phyloP scores from a whole-genome alignment of 306 rosid genomes.

The Lotus japonicus region DNA sequence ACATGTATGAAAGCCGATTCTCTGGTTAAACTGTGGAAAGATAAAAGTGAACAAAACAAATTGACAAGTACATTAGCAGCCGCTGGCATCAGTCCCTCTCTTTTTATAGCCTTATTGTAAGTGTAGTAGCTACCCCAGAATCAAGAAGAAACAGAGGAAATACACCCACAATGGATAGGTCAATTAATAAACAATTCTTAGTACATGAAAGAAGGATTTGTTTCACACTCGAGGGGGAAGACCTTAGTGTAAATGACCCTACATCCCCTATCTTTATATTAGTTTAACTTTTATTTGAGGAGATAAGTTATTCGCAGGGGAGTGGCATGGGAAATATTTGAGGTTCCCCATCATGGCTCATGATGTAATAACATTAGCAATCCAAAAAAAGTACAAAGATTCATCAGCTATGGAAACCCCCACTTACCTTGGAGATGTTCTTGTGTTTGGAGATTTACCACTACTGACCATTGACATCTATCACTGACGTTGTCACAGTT shows the following conservation, averaged over 20 bases:
- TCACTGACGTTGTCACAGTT: not conserved
- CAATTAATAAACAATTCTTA: not conserved
- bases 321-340: not conserved
- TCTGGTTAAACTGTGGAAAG: no score
- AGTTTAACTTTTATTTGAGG: not conserved
- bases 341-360: slow-evolving; percentile 4
- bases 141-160: not conserved
- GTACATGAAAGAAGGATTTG: not conserved
- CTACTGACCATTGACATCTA: not conserved
- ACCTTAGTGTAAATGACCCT: not conserved
- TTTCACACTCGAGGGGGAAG: not conserved
- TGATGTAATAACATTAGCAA: not conserved
- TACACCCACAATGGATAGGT: not conserved
- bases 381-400: not conserved
- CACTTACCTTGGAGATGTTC: not conserved
- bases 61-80: no score
- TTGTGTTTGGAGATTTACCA: not conserved
- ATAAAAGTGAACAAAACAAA: no score
- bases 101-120: not conserved
- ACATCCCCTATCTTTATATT: not conserved
- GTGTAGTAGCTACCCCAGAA: not conserved
- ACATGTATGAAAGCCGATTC: no score
- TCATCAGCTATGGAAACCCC: not conserved
- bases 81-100: no score
- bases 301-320: not conserved